Evolutionary conservation across 192 early-diverging fungal genomes (phyloP).

Genomic region (Anaeromyces robustus): DNA sequence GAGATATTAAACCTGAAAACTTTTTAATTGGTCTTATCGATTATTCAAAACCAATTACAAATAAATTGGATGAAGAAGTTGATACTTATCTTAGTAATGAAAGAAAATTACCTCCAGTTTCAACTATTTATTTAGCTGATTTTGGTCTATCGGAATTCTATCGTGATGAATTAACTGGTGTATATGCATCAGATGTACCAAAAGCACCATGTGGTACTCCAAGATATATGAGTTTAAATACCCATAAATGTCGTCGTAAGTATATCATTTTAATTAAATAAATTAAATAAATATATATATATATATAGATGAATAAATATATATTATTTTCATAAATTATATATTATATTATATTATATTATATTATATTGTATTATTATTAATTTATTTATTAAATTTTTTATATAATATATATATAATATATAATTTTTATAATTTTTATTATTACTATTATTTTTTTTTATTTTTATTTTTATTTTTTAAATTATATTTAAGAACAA

Average conservation of each 20-base stretch:
- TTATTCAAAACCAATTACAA: background rate
- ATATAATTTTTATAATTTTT: no score
- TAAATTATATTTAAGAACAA: background rate
- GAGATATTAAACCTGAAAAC: background rate
- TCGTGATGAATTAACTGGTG: background rate
- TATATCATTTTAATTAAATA: background rate
- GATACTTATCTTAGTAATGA: background rate
- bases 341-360: no score
- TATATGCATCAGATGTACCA: background rate
- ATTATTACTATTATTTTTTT: no score
- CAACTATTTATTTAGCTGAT: background rate
- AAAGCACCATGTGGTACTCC: background rate
- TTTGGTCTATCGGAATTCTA: background rate
- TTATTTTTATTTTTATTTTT: no score
- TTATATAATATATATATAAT: no score
- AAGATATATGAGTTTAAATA: background rate
- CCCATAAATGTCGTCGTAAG: background rate
- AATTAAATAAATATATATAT: no score
- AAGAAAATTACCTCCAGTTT: background rate
- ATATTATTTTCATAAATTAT: no score
- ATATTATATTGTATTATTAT: no score
- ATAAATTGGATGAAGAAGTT: background rate
- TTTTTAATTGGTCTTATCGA: background rate
- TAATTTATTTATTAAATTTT: no score
- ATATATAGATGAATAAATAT: no score